Conservation (phyloP, 2,329 filamentous ascomycete species). For the Westerdykella aurantiaca region DNA sequence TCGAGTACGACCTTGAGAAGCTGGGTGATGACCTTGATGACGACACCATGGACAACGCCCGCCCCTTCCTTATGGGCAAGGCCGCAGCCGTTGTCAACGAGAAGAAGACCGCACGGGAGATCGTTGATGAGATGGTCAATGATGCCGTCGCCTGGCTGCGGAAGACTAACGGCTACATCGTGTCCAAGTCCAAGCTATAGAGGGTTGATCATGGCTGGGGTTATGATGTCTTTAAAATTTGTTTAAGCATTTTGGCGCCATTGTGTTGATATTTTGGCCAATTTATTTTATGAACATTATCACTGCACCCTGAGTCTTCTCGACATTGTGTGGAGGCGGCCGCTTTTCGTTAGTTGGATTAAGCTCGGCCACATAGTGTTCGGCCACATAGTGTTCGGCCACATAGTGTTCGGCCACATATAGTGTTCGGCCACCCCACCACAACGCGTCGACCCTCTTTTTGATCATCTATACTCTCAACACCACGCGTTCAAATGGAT, state of each 20-base stretch:
- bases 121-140: slow-evolving; percentile 87
- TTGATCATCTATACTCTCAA: too few relatives aligned
- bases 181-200: slow-evolving; percentile 36
- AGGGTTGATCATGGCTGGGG: not conserved
- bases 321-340: too few relatives aligned
- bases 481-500: too few relatives aligned
- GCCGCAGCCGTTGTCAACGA: slow-evolving; percentile 90
- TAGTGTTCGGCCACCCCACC: too few relatives aligned
- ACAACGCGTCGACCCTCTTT: too few relatives aligned
- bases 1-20: slow-evolving; percentile 89
- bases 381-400: too few relatives aligned
- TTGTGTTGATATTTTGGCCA: not conserved
- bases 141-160: slow-evolving; percentile 70
- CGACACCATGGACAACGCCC: slow-evolving; percentile 83
- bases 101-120: slow-evolving; percentile 81
- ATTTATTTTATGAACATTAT: not conserved
- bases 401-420: too few relatives aligned
- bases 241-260: not conserved
- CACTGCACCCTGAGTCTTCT: too few relatives aligned
- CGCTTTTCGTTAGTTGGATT: too few relatives aligned
- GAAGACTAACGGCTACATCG: slow-evolving; percentile 59
- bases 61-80: slow-evolving; percentile 94
- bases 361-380: too few relatives aligned
- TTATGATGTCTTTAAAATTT: not conserved
- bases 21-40: slow-evolving; percentile 62